Evolutionary conservation across 2,329 filamentous ascomycete species (phyloP).

Genomic region (Fusarium begoniae): DNA sequence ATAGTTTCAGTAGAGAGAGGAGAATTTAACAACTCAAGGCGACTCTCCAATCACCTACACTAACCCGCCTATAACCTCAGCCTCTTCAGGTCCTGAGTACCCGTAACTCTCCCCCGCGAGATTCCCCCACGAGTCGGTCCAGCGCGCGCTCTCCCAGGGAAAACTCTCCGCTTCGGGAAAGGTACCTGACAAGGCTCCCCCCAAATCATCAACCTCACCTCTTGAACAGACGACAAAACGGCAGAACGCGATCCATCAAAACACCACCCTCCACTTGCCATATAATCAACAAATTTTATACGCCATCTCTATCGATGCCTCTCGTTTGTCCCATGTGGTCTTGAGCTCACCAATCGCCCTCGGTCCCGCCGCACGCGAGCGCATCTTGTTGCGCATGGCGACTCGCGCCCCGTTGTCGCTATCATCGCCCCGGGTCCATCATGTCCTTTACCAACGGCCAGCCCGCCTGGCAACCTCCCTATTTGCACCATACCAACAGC

Average conservation of each 20-base stretch:
- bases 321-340: slow-evolving; percentile 60
- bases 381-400: slow-evolving; percentile 65
- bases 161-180: slow-evolving; percentile 54
- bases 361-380: slow-evolving; percentile 61
- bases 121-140: slow-evolving; percentile 24
- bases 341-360: slow-evolving; percentile 57
- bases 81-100: slow-evolving; percentile 34
- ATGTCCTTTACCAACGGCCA: slow-evolving; percentile 76
- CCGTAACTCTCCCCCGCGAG: slow-evolving; percentile 27
- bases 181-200: slow-evolving; percentile 48
- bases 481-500: slow-evolving; percentile 58
- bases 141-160: slow-evolving; percentile 40
- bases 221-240: slow-evolving; percentile 62
- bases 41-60: neutral
- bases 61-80: slow-evolving; percentile 13
- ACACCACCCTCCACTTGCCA: slow-evolving; percentile 54
- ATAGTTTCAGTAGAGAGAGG: neutral
- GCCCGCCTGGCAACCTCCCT: slow-evolving; percentile 70
- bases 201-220: slow-evolving; percentile 66
- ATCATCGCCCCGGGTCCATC: slow-evolving; percentile 60
- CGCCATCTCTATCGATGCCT: slow-evolving; percentile 63
- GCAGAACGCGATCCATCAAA: slow-evolving; percentile 62
- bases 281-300: slow-evolving; percentile 50
- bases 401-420: slow-evolving; percentile 58
- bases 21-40: neutral